Evolutionary conservation across 371 early-diverging fungal species (phyloP), one percentile per base, ranked within the genome.

Genomic region (Dichotomocladium elegans): DNA sequence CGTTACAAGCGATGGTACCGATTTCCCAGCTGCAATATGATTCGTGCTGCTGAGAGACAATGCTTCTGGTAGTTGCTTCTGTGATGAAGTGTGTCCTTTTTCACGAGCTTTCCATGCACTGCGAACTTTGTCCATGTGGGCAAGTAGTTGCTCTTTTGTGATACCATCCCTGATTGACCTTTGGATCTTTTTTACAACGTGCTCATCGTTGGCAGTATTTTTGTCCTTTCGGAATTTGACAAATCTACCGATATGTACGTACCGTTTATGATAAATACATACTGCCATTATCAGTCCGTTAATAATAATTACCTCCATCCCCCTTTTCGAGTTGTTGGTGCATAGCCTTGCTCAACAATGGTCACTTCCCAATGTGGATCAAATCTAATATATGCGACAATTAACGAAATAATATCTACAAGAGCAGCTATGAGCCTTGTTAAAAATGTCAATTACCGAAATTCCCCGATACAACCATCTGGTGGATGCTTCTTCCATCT

Each of bases 161-260:
- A 89, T 77, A 30, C 77, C 77, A 31, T 84, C 75, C 7, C 67
- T 64, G 17, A 86, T 69, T 47, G 71, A 71, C 12, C 77, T 58
- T 11, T 87, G 26, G 4, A 85, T 69, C 43, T 77, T 75, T 29
- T 74, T 70, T 4, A 82, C 81, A 0, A 74, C 74, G 21, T 57
- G 63, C 48, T 83, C 85, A 43, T 86, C 85, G 58, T 88, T 87
- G 12, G 86, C 83, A 17, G 73, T 77, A n/a, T 72, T 70, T 58
- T 87, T 88, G 62, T 91, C 91, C 15, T 71, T 75, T 15, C 90
- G 71, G 12, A 85, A 74, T 19, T 85, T 79, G 19, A 85, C 80
- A 63, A 88, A 83, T 63, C 77, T 72, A 62, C 22, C 28, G 21
- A 8, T 11, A 35, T 34, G 19, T 14, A 6, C 12, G 34, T 27